A percentile compares a stretch with the other conserved stretches of the same genome.
These are phyloP conservation scores for Tetrahymena malaccensis DNA, from an alignment of 73 alveolate genomes.

Conservation along the genomic window DNA sequence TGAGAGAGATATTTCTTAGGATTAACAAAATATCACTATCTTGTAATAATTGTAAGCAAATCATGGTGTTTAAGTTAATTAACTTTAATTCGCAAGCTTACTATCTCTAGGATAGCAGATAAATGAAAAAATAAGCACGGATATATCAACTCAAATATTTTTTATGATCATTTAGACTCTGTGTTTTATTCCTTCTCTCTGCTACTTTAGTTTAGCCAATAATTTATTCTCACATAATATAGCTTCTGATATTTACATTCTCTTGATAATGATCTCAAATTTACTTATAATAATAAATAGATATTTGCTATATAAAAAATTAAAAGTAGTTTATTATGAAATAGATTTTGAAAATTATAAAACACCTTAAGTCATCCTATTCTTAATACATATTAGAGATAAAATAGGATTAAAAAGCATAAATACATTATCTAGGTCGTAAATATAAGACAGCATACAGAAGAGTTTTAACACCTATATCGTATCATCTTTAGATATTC, in stretches of 20 bases:
- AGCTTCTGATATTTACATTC: background rate
- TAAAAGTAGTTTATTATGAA: background rate
- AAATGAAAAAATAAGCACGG: background rate
- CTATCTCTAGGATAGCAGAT: background rate
- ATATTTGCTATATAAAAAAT: background rate
- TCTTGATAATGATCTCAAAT: background rate
- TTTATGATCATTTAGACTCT: background rate
- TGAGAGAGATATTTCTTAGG: background rate
- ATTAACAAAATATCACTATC: background rate
- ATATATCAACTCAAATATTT: background rate
- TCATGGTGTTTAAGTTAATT: background rate
- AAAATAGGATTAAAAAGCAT: background rate
- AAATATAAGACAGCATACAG: background rate
- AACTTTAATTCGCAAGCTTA: background rate
- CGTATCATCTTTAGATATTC: background rate
- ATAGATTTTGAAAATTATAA: background rate
- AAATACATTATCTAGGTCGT: background rate
- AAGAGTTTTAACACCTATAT: background rate
- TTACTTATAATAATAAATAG: background rate
- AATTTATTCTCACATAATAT: background rate
- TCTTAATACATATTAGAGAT: background rate
- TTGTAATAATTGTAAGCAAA: background rate
- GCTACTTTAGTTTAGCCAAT: background rate
- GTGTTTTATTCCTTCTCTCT: background rate
- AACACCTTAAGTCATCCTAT: background rate